Base-by-base conservation (phyloP, 2,329 filamentous ascomycete species). In the Botrytis fabae region DNA sequence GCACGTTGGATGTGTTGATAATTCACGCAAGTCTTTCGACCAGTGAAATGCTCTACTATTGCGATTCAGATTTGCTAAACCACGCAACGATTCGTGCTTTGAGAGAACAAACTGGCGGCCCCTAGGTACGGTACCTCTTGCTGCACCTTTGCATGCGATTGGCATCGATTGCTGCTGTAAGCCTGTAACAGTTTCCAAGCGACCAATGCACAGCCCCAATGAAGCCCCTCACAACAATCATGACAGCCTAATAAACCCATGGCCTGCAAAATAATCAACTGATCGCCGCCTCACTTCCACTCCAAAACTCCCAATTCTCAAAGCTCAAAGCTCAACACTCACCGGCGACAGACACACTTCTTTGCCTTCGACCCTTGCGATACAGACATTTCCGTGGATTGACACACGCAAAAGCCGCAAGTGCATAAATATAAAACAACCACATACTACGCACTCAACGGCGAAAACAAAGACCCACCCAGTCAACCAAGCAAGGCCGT, bases 191-290 rank as follows among this genome's bases (percentile, higher is more conserved):
- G n/a, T n/a, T 61, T n/a, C 7, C 22, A 51, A 66, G 63, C 44
- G 63, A 66, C 51, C n/a, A 51, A 40, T 66, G 46, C 64, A 66
- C 64, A 66, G 64, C 64, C 46, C 46, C 46, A 38, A n/a, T 63
- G 40, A 63, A 63, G 40, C 25, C 38, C 61, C 40, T 44, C 40
- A 44, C 28, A 63, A 40, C 61, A 63, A 63, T 46, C 61, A n/a
- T 51, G 32, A 51, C 18, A 66, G 64, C 44, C 64, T 46, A 60
- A 54, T 62, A n/a, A 40, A 40, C 42, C 35, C 63, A 32, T 40
- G 42, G 16, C 35, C 48, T 32, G 38, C 51, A 59, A 42, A 40
- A 32, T 10, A 51, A 35, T 42, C 14, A 69, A 59, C 9, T 9
- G 10, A 69, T 59, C 66, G 40, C 25, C 64, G n/a, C 38, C 38